Conservation (phyloP, 2,329 filamentous ascomycete species). For the Corinectria fuckeliana region DNA sequence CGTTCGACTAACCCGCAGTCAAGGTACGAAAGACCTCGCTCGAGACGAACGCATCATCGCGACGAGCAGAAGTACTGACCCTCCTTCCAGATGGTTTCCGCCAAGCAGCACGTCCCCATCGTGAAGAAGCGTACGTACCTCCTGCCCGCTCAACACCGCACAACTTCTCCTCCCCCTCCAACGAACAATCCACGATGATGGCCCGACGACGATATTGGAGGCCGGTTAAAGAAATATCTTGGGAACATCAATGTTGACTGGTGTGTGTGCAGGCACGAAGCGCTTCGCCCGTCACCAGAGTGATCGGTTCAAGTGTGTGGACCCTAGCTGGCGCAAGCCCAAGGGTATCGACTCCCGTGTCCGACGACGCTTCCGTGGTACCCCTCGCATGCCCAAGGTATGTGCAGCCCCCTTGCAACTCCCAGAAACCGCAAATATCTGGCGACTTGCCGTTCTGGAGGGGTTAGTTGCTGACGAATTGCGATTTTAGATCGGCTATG, state of each 20-base stretch:
- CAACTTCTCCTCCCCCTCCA: constrained; percentile 7
- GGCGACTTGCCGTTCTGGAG: background rate
- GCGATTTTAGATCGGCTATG: constrained; percentile 84
- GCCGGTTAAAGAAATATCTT: constrained; percentile 2
- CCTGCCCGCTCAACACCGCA: constrained; percentile 18
- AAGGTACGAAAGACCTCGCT: constrained; percentile 45
- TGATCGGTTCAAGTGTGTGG: constrained; percentile 94
- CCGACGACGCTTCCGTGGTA: constrained; percentile 95
- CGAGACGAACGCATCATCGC: constrained; percentile 16
- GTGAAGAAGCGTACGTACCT: constrained; percentile 97
- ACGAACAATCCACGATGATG: constrained; percentile 22
- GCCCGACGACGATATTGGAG: constrained; percentile 23
- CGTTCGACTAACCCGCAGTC: constrained; percentile 47
- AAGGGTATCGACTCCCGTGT: constrained; percentile 99
- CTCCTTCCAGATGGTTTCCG: constrained; percentile 84
- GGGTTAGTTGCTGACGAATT: constrained; percentile 26
- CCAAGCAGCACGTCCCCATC: constrained; percentile 99
- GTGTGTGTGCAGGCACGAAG: constrained; percentile 74
- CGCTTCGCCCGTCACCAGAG: constrained; percentile 97
- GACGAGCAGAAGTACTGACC: constrained; percentile 39
- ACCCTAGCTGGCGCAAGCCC: constrained; percentile 94
- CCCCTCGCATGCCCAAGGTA: constrained; percentile 98
- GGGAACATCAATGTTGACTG: constrained; percentile 46
- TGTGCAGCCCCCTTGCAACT: constrained; percentile 48
- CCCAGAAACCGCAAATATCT: constrained; percentile 6